phyloP scores from a whole-genome alignment of 345 rosid species.

The Cochlearia excelsa region DNA sequence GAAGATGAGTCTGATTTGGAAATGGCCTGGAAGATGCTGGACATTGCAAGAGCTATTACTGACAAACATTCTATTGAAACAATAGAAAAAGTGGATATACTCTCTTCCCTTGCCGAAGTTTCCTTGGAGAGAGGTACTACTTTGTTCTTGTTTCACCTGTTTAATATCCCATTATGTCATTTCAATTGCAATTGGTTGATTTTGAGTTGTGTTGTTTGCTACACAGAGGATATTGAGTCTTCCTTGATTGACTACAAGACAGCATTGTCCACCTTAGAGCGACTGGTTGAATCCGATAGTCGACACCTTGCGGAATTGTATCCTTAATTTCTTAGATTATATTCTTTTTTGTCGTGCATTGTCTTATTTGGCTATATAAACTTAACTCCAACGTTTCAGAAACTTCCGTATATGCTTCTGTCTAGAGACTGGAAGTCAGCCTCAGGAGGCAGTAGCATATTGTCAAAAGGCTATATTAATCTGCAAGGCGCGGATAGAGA shows the following conservation, averaged over 20 bases:
- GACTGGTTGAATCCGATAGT: slow-evolving; percentile 84
- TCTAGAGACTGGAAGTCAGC: slow-evolving; percentile 74
- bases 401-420: slow-evolving; percentile 85
- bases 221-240: slow-evolving; percentile 89
- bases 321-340: slow-evolving; percentile 41
- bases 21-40: slow-evolving; percentile 95
- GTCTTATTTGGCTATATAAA: slow-evolving; percentile 1
- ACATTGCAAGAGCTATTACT: slow-evolving; percentile 82
- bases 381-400: slow-evolving; percentile 60
- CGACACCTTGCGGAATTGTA: slow-evolving; percentile 86
- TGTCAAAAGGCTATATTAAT: slow-evolving; percentile 75
- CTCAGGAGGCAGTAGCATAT: slow-evolving; percentile 73
- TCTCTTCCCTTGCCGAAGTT: slow-evolving; percentile 78
- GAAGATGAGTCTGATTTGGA: slow-evolving; percentile 94
- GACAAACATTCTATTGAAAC: slow-evolving; percentile 62
- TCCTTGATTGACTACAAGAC: slow-evolving; percentile 78
- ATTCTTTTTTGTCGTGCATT: neutral
- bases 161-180: neutral
- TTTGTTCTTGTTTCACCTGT: slow-evolving; percentile 2
- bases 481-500: slow-evolving; percentile 65
- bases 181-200: neutral
- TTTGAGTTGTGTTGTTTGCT: slow-evolving; percentile 16
- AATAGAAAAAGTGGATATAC: slow-evolving; percentile 79
- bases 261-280: slow-evolving; percentile 65
- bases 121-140: slow-evolving; percentile 83